These are phyloP conservation scores for Pythium rishiriense DNA, from an alignment of 352 stramenopile genomes.

Conservation along the genomic window DNA sequence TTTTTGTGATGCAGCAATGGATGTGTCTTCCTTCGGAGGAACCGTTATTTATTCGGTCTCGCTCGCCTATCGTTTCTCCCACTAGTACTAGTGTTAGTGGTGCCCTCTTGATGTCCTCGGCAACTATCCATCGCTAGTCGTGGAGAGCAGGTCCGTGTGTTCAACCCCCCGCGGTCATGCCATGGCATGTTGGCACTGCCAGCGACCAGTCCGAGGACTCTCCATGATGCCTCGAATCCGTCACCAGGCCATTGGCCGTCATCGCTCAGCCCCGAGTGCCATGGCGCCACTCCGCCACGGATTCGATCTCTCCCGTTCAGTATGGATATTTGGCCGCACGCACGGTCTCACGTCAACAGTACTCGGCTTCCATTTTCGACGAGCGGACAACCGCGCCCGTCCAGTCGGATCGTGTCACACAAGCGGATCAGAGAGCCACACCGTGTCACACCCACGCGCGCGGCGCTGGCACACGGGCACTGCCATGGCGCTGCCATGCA, in stretches of 20 bases:
- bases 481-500: neutral
- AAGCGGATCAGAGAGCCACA: neutral
- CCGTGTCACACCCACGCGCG: neutral
- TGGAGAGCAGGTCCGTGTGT: too few species aligned
- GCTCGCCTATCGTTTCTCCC: constrained; percentile 1
- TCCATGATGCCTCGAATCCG: too few species aligned
- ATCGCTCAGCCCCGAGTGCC: too few species aligned
- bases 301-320: neutral
- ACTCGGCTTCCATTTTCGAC: constrained; percentile 6
- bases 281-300: too few species aligned
- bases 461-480: neutral
- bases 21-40: constrained; percentile 23
- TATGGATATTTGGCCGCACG: neutral
- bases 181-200: too few species aligned
- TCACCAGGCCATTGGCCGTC: too few species aligned
- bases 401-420: too few species aligned
- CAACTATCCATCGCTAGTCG: too few species aligned
- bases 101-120: too few species aligned
- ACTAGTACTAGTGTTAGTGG: too few species aligned
- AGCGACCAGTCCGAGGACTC: too few species aligned
- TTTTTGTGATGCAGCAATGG: constrained; percentile 14
- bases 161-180: too few species aligned
- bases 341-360: neutral
- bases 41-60: constrained; percentile 27
- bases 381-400: neutral